Evolutionary conservation across 768 basidiomycete species (phyloP), one percentile per base, ranked within the genome.

Genomic region (Gloeopeniophorella convolvens): DNA sequence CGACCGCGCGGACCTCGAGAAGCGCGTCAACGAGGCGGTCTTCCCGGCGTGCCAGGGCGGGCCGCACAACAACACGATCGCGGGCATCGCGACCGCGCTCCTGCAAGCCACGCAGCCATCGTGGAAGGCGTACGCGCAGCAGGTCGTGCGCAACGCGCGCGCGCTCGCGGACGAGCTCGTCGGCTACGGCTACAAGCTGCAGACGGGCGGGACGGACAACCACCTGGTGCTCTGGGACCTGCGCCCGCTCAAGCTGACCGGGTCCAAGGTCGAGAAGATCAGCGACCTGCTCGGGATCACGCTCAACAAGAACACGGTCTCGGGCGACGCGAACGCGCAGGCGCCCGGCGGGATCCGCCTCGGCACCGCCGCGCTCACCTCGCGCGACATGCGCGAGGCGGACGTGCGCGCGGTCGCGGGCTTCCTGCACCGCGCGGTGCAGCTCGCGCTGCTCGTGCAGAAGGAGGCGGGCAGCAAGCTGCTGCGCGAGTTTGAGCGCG

Each of bases 31-130:
- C 67, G 89, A 95, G 34, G 94, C 96, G 42, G 95, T 99, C 57
- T 99, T 99, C 83, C 96, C 96, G 50, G 95, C 96, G 30, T 98
- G 96, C 79, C 96, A 98, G 72, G 96, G 96, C 70, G 96, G 95
- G 42, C 96, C 95, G 36, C 96, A 98, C 76, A 98, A 98, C 75
- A 93, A 99, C 73, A 91, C 95, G 57, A 98, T 99, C 54, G 95
- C 95, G 34, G 92, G 82, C 60, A 76, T 99, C 55, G 96, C 96
- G 42, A 94, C 93, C 11, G 76, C 96, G 16, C 83, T 99, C 52
- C 80, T 83, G 60, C 96, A 98, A 67, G 96, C 85, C 40, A 75
- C 87, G 51, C 83, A 88, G 64, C 96, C 94, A 11, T 80, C 80
- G 30, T 99, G 85, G 78, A 88, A 88, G 70, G 72, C 73, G 16